Evolutionary conservation across 805 yeast genomes (phyloP), one percentile per base, ranked within the genome.

Genomic region (Lipomyces lipofer): DNA sequence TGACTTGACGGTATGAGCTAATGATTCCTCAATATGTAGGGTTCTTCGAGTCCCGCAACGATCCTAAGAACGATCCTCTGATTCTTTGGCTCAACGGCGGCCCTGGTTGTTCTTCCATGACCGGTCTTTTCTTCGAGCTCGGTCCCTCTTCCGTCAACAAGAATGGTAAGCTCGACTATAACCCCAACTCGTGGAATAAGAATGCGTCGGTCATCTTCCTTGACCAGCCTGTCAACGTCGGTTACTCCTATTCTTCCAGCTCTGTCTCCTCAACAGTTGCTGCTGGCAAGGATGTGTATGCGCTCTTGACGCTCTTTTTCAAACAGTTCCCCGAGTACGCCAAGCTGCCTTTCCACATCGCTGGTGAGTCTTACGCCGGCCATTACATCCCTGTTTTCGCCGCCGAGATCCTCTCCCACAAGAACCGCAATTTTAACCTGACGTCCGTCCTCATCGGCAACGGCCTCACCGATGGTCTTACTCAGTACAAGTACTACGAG

Each of bases 331-430:
- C 96, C 32, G 80, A 88, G 66, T 83, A 83, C 68, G 66, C 75
- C 29, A 70, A 77, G 52, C 56, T 55, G 29, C 57, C 56, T 13
- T 60, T 90, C 79, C 96, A 89, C 71, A 86, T 90, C 68, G 85
- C 96, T 42, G 97, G 97, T 63, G 97, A 90, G 69, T 86, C 95
- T 7, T 90, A 91, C 67, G 97, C 92, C 17, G 97, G 97, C 47
- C 95, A 89, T 68, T 91, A 92, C 73, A 86, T 91, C 62, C 99
- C 99, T 19, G 87, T 80, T 8, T 87, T 82, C 64, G 85, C 85
- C 19, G 75, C 77, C 36, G 82, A 80, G 56, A 78, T 82, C 49
- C 60, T 74, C 72, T 72, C 63, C 56, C 78, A 66, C 63, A 63
- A 52, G 66, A 68, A 50, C 75, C 73, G 82, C 52, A 72, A 78